Conservation (phyloP, 2,329 filamentous ascomycete genomes). For the Dendrostoma leiphaemia region DNA sequence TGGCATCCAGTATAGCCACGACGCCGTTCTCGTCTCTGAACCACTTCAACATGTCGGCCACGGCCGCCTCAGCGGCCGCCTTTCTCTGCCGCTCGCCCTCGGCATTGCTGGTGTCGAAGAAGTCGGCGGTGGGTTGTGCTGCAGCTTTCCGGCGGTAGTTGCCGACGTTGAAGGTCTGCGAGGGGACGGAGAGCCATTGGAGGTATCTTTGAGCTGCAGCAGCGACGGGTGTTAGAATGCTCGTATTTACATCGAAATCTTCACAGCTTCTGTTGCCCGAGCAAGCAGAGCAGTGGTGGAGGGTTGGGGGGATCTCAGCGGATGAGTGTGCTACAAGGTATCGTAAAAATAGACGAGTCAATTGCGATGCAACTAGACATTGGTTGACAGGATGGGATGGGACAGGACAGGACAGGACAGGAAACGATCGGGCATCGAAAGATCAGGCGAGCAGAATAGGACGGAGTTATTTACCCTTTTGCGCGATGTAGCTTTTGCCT, state of each 20-base stretch:
- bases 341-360: constrained; percentile 6
- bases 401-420: not conserved
- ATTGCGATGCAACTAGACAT: not conserved
- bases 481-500: constrained; percentile 96
- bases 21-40: constrained; percentile 73
- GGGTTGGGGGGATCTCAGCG: constrained; percentile 15
- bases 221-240: constrained; percentile 20
- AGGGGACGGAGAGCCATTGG: constrained; percentile 91
- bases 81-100: constrained; percentile 88
- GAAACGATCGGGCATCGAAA: too few species aligned
- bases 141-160: constrained; percentile 89
- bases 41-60: constrained; percentile 93
- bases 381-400: not conserved
- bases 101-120: constrained; percentile 88
- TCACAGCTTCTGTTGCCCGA: constrained; percentile 6
- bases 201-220: constrained; percentile 82
- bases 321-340: constrained; percentile 15
- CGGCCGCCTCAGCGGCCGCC: constrained; percentile 86
- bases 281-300: constrained; percentile 5
- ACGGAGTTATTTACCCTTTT: constrained; percentile 81
- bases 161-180: constrained; percentile 96
- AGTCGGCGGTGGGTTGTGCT: constrained; percentile 87
- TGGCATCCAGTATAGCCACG: constrained; percentile 93
- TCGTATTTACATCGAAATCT: constrained; percentile 12
- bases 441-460: too few species aligned